Evolutionary conservation across 164 flowering plant genomes (phyloP).

Genomic region (Euptelea pleiosperma): DNA sequence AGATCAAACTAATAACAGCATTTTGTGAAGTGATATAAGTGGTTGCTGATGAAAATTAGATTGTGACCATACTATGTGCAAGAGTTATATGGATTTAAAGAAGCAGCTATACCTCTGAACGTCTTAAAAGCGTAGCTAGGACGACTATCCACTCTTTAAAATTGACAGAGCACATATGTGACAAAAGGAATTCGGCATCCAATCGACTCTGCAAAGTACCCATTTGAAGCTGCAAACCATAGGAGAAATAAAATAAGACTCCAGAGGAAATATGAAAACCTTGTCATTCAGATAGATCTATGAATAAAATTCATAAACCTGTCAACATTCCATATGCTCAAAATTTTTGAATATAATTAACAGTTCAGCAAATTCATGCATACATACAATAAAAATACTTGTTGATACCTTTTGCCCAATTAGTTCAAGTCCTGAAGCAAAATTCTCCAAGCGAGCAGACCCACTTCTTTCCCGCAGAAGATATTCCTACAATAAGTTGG

Average conservation of each 20-base stretch:
- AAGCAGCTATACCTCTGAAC: constrained; percentile 67
- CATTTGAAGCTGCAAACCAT: constrained; percentile 79
- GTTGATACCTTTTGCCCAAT: constrained; percentile 79
- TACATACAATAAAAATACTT: background rate
- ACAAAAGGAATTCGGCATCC: constrained; percentile 95
- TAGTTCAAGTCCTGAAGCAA: constrained; percentile 91
- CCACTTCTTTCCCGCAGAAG: constrained; percentile 91
- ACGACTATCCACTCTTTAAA: constrained; percentile 99
- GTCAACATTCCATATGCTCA: background rate
- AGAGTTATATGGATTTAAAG: background rate
- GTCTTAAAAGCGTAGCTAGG: constrained; percentile 88
- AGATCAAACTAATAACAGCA: too few relatives aligned
- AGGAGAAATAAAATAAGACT: constrained; percentile 2
- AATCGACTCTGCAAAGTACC: constrained; percentile 82
- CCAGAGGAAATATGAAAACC: background rate
- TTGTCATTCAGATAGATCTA: background rate
- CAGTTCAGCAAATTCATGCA: background rate
- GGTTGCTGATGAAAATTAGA: background rate
- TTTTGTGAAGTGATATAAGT: too few relatives aligned
- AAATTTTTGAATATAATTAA: too few relatives aligned
- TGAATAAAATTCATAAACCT: background rate
- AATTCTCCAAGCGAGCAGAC: constrained; percentile 85
- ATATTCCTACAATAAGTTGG: constrained; percentile 64
- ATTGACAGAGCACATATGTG: constrained; percentile 97
- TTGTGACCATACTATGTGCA: background rate